phyloP scores from a whole-genome alignment of 257 asterid genomes.

The Paraleonurus japonicus region DNA sequence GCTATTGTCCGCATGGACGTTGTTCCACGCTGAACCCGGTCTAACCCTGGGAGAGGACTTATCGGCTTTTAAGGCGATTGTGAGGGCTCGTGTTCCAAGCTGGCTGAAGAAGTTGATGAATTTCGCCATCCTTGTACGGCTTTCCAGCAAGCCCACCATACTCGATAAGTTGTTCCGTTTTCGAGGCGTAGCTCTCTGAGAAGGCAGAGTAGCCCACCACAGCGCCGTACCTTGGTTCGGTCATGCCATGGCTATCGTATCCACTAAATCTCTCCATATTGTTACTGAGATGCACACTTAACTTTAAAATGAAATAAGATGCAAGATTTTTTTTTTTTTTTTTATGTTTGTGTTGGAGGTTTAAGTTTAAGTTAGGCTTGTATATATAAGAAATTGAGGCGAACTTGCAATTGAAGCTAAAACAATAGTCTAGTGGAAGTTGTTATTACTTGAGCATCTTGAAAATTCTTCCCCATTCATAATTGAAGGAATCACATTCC shows the following conservation, averaged over 20 bases:
- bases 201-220: conserved; percentile 12
- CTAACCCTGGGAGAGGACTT: not conserved
- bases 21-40: conserved; percentile 4
- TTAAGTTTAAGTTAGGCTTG: not conserved
- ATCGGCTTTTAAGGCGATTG: not conserved
- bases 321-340: not conserved
- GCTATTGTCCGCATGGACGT: conserved; percentile 1
- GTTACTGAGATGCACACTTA: not conserved
- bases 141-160: not conserved
- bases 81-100: not conserved
- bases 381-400: conserved; percentile 19
- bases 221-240: not conserved
- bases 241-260: not conserved
- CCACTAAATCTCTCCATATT: conserved; percentile 1
- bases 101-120: conserved; percentile 5
- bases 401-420: not conserved
- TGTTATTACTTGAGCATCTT: conserved; percentile 9
- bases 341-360: not conserved
- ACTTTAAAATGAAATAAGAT: not conserved
- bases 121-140: conserved; percentile 3
- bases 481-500: conserved; percentile 35
- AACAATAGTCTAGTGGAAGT: conserved; percentile 6
- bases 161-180: conserved; percentile 4
- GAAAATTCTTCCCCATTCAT: not conserved
- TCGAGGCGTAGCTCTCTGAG: conserved; percentile 2